Conservation (phyloP, 306 rosid species). For the Lathyrus tuberosus region DNA sequence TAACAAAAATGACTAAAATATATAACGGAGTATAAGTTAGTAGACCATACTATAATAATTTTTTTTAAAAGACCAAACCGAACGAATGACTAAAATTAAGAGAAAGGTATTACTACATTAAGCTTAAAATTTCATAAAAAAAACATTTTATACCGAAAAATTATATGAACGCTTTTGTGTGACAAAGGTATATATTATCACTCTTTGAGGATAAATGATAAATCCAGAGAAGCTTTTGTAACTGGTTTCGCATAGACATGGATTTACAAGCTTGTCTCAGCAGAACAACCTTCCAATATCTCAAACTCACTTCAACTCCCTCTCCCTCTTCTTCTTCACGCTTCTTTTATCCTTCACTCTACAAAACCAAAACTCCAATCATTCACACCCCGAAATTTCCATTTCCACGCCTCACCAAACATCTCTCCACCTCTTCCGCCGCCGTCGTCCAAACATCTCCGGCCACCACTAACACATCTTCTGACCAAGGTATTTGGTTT, state of each 20-base stretch:
- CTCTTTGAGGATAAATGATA: not conserved
- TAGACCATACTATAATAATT: no score
- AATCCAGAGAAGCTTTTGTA: not conserved
- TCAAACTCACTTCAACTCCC: slow-evolving; percentile 52
- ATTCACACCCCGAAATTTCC: slow-evolving; percentile 42
- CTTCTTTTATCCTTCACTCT: slow-evolving; percentile 39
- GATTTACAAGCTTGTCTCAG: slow-evolving; percentile 40
- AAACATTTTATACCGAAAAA: no score
- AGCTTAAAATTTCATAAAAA: no score
- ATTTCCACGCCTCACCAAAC: slow-evolving; percentile 41
- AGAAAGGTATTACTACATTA: no score
- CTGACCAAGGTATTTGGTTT: slow-evolving; percentile 42
- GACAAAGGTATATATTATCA: not conserved
- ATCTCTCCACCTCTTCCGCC: slow-evolving; percentile 53
- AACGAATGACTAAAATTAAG: no score
- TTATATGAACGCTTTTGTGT: no score
- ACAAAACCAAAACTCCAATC: slow-evolving; percentile 19
- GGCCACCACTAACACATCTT: slow-evolving; percentile 25
- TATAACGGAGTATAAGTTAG: no score
- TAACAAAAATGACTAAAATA: no score
- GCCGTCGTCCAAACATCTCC: slow-evolving; percentile 51
- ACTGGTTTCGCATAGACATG: not conserved
- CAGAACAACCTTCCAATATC: slow-evolving; percentile 51
- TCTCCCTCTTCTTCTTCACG: slow-evolving; percentile 52
- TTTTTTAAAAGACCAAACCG: no score